A percentile compares a stretch with the other conserved stretches of the same genome.
Conservation (phyloP, 192 early-diverging fungal species). For the Phycomyces nitens region DNA sequence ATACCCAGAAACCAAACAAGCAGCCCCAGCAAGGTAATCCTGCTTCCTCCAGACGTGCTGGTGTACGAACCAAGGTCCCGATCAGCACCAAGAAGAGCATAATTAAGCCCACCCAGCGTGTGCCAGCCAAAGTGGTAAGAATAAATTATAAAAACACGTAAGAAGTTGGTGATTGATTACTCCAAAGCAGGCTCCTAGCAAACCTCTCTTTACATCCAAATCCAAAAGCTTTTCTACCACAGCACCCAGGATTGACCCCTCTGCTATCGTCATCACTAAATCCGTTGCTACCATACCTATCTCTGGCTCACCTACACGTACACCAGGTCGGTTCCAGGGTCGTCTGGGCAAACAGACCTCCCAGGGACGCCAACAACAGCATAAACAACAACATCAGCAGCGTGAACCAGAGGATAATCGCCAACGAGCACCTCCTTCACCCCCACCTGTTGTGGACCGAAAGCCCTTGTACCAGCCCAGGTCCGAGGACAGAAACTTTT, state of each 20-base stretch:
- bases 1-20: not conserved
- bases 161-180: not conserved
- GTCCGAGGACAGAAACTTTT: conserved; percentile 2
- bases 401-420: not conserved
- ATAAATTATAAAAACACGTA: not conserved
- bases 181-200: not conserved
- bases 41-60: not conserved
- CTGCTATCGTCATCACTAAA: conserved; percentile 29
- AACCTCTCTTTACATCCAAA: not conserved
- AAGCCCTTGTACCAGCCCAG: not conserved
- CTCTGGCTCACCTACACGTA: not conserved
- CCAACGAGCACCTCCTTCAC: not conserved
- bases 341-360: conserved; percentile 8
- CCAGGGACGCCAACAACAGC: not conserved
- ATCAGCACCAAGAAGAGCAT: conserved; percentile 6
- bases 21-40: not conserved
- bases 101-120: not conserved
- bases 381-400: not conserved
- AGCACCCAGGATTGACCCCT: conserved; percentile 16
- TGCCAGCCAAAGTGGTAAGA: not conserved
- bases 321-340: not conserved
- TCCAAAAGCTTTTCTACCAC: not conserved
- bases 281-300: conserved; percentile 6
- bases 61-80: not conserved
- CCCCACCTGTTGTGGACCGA: not conserved